Evolutionary conservation across 2,329 filamentous ascomycete genomes (phyloP).

Genomic region (Cladosporium sp.): DNA sequence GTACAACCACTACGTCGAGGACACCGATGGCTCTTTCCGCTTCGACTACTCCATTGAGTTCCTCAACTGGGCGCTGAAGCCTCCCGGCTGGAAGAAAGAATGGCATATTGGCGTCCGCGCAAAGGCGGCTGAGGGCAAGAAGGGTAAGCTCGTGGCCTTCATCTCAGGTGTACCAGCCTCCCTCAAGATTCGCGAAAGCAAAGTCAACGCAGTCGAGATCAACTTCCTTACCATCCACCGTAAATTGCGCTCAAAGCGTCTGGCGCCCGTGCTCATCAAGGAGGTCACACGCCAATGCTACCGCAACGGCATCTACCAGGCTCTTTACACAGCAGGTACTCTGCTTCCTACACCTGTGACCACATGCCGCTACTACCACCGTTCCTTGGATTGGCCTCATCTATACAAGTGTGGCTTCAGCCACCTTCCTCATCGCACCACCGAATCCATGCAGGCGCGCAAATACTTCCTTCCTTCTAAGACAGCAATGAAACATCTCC

Average conservation of each 20-base stretch:
- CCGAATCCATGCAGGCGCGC: conserved; percentile 76
- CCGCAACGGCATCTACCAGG: conserved; percentile 81
- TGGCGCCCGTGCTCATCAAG: conserved; percentile 93
- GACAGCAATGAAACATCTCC: conserved; percentile 69
- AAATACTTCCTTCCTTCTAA: conserved; percentile 78
- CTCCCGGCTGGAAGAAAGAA: conserved; percentile 86
- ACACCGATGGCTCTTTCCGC: conserved; percentile 93
- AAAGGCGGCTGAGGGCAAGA: conserved; percentile 50
- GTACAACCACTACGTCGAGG: conserved; percentile 93
- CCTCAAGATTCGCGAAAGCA: conserved; percentile 72
- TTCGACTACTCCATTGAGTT: conserved; percentile 93
- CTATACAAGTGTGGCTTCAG: conserved; percentile 93
- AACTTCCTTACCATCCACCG: conserved; percentile 99
- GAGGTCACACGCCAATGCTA: conserved; percentile 94
- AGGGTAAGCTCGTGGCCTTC: conserved; percentile 85
- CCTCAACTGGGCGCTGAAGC: conserved; percentile 89
- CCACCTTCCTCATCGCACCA: conserved; percentile 76
- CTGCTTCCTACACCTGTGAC: conserved; percentile 88
- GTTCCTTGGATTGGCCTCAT: conserved; percentile 92
- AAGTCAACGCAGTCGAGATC: conserved; percentile 80
- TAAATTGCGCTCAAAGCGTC: conserved; percentile 87
- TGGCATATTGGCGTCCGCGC: conserved; percentile 96
- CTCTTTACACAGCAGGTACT: conserved; percentile 90
- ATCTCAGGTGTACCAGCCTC: conserved; percentile 89
- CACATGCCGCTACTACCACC: conserved; percentile 93